Evolutionary conservation across 2,329 filamentous ascomycete species (phyloP).

Genomic region (Teratosphaeria zuluensis): DNA sequence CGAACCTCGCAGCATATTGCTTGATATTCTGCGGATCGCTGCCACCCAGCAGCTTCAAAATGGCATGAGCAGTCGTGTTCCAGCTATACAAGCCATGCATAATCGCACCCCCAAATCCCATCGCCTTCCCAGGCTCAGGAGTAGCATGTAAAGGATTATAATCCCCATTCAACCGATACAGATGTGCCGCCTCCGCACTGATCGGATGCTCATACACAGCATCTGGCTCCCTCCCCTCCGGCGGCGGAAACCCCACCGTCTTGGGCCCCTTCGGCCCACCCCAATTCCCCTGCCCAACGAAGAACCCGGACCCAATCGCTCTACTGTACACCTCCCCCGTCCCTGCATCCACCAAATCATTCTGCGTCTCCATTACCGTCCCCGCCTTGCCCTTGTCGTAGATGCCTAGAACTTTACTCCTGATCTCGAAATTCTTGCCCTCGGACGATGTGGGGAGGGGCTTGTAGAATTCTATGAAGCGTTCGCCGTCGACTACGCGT

Average conservation of each 20-base stretch:
- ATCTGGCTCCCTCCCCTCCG: slow-evolving; percentile 62
- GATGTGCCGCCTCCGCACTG: slow-evolving; percentile 58
- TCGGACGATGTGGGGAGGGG: slow-evolving; percentile 62
- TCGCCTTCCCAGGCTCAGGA: slow-evolving; percentile 64
- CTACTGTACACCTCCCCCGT: slow-evolving; percentile 62
- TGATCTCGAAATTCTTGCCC: slow-evolving; percentile 64
- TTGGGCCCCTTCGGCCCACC: slow-evolving; percentile 80
- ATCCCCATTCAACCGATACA: slow-evolving; percentile 82
- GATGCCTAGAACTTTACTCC: slow-evolving; percentile 69
- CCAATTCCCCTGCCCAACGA: slow-evolving; percentile 73
- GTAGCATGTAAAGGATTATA: slow-evolving; percentile 90
- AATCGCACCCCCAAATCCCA: slow-evolving; percentile 85
- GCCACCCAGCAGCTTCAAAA: slow-evolving; percentile 63
- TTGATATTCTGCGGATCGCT: slow-evolving; percentile 72
- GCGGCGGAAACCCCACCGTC: slow-evolving; percentile 67
- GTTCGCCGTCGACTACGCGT: slow-evolving; percentile 75
- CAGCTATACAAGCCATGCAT: slow-evolving; percentile 84
- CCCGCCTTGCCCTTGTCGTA: slow-evolving; percentile 85
- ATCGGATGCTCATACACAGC: slow-evolving; percentile 58
- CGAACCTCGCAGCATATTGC: slow-evolving; percentile 84
- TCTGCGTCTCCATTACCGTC: slow-evolving; percentile 71
- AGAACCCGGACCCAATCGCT: slow-evolving; percentile 63
- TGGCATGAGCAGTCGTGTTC: slow-evolving; percentile 65
- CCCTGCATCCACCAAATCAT: slow-evolving; percentile 60
- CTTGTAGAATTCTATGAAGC: slow-evolving; percentile 67